Base-by-base conservation (phyloP, 768 basidiomycete genomes). In the Phaffia australis region DNA sequence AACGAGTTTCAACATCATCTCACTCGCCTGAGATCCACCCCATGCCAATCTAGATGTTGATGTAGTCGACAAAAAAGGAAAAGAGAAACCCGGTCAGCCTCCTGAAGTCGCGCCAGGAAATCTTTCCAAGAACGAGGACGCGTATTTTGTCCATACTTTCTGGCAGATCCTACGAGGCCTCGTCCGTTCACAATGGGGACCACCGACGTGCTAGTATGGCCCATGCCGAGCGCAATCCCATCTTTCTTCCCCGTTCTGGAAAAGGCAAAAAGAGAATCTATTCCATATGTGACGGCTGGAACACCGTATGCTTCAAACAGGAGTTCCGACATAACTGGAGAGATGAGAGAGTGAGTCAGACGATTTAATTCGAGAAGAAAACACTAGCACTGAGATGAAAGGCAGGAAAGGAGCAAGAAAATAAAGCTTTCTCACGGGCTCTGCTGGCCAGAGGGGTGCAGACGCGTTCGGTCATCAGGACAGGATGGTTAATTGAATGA, bases 221-320 rank as follows among this genome's bases (percentile, higher is more conserved):
- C 93, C 79, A 97, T 88, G 3, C 89, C 94, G 50, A 99, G 78
- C 19, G 89, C 84, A 52, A 98, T 80, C 0, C 92, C 94, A 71
- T 94, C 89, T 42, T 60, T 46, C 1, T 25, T 50, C 6, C 57
- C 68, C n/a, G 49, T 89, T 70, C 88, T 81, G 73, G 92, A 89
- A 74, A 95, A 93, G 3, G 93, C 91, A 83, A 95, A 89, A 68
- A 91, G 78, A 15, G 87, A 85, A 73, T 99, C 95, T 65, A 95
- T 79, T 63, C 88, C 89, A 77, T 88, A 98, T 4, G 88, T 80
- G 56, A 97, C 80, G 6, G 86, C 84, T 1, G 94, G 93, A 4
- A 86, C 89, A 5, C 81, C 81, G 74, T 98, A 99, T 55, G 85
- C 81, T 77, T 99, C 95, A 73, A 99, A 99, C 77, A 99, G 83